Conservation (phyloP, 257 asterid genomes). For the Solanum etuberosum region DNA sequence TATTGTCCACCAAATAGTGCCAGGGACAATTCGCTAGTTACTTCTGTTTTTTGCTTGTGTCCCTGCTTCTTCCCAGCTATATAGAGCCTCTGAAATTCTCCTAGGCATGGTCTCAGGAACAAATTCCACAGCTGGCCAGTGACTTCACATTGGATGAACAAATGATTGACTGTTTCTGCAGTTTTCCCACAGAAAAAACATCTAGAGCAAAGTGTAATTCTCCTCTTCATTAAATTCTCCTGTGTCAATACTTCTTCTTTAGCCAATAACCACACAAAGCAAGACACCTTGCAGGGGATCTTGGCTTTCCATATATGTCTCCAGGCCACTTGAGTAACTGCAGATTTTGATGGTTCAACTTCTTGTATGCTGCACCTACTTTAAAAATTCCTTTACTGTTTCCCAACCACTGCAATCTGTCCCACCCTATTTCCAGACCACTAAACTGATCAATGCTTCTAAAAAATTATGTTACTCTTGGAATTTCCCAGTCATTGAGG, state of each 20-base stretch:
- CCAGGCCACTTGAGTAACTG: not conserved
- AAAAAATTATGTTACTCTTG: not conserved
- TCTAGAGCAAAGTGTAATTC: not conserved
- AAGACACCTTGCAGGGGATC: not conserved
- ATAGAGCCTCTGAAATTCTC: not conserved
- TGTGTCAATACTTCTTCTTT: not conserved
- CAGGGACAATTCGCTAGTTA: not conserved
- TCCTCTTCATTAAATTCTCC: not conserved
- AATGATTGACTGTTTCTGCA: not conserved
- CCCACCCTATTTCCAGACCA: not conserved
- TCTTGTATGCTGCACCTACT: not conserved
- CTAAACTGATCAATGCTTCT: not conserved
- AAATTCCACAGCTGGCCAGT: not conserved
- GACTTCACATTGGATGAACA: not conserved
- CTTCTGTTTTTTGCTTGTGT: not conserved
- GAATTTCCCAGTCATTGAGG: not conserved
- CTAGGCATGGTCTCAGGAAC: not conserved
- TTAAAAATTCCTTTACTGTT: not conserved
- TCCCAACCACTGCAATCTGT: not conserved
- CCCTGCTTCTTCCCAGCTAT: not conserved
- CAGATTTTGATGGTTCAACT: not conserved
- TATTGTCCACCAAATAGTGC: no score
- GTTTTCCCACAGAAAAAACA: not conserved
- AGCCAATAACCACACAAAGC: not conserved
- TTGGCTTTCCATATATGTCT: not conserved